Base-by-base conservation (phyloP, 768 basidiomycete species). In the Paxillus ammoniavirescens region DNA sequence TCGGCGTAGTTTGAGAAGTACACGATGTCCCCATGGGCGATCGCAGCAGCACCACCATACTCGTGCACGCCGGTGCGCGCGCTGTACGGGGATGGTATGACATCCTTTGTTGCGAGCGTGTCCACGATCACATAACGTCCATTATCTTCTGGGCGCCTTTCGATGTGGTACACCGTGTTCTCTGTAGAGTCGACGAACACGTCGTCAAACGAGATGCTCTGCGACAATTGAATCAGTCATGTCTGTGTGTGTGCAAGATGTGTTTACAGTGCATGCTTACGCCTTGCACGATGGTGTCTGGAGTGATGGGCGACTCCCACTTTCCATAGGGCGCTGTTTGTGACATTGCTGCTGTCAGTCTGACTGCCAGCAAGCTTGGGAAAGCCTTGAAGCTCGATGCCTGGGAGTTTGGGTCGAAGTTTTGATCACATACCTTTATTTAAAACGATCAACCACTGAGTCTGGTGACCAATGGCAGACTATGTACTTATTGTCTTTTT, bases 1-100 rank as follows among this genome's bases (percentile, higher is more conserved):
- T 85, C 82, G 12, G 49, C 50, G 30, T 75, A 68, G 64, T 85
- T 73, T 4, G 85, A 84, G 65, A 88, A 90, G 68, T 84, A 83
- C 8, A 80, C 68, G 10, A 72, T 66, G 7, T 75, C 77, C 38
- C 72, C 73, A 53, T 79, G 68, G 1, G 81, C 82, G 17, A 79
- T 74, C 1, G 82, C 82, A 2, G 83, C 71, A 2, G 76, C 81
- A 12, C 89, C 89, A 0, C 89, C 88, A 49, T 89, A 89, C 64
- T 89, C 88, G 23, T 88, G 81, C 3, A 89, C 86, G 14, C 75
- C 65, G 0, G 80, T 78, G 33, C 80, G 74, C 5, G 74, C 82
- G 63, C 79, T 86, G 76, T 79, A 88, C 0, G 73, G 75, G 31
- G 70, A 61, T 2, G 77, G 77, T 12, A 84, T 74, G 21, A 87